phyloP scores from a whole-genome alignment of 805 yeast genomes.

The Candida arabinofermentans region DNA sequence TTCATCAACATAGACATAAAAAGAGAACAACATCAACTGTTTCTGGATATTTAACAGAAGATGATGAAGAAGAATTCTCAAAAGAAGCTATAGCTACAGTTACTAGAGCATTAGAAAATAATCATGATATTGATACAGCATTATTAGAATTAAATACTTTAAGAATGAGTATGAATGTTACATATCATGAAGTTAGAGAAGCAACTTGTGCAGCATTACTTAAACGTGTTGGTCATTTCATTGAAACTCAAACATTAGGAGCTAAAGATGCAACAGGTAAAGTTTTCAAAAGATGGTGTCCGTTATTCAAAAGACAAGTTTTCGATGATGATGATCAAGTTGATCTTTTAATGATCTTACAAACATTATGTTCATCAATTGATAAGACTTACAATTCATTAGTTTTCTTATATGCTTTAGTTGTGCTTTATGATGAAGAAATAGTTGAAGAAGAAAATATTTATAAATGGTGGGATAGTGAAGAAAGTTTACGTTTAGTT shows the following conservation, averaged over 20 bases:
- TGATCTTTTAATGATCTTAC: slow-evolving; percentile 57
- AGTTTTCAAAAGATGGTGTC: slow-evolving; percentile 78
- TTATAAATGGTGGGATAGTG: slow-evolving; percentile 74
- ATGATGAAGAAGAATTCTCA: slow-evolving; percentile 62
- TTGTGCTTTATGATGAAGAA: slow-evolving; percentile 74
- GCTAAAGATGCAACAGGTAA: slow-evolving; percentile 73
- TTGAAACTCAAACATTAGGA: slow-evolving; percentile 71
- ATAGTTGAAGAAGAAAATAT: slow-evolving; percentile 79
- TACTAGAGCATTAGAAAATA: slow-evolving; percentile 84
- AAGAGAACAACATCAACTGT: slow-evolving; percentile 35
- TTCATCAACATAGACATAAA: slow-evolving; percentile 32
- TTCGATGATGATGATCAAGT: slow-evolving; percentile 76
- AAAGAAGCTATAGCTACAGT: slow-evolving; percentile 93
- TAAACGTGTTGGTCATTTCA: slow-evolving; percentile 64
- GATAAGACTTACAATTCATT: slow-evolving; percentile 43
- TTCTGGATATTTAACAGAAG: slow-evolving; percentile 36
- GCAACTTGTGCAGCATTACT: slow-evolving; percentile 77
- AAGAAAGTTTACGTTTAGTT: slow-evolving; percentile 34
- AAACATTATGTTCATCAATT: slow-evolving; percentile 41
- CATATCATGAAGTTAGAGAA: slow-evolving; percentile 85
- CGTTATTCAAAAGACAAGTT: slow-evolving; percentile 78
- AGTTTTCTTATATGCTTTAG: slow-evolving; percentile 49
- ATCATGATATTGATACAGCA: slow-evolving; percentile 93
- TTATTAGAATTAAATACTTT: slow-evolving; percentile 87
- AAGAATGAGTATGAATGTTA: slow-evolving; percentile 96